Evolutionary conservation across 75 land plant species (phyloP).

Genomic region (Chamaecyparis obtusa): DNA sequence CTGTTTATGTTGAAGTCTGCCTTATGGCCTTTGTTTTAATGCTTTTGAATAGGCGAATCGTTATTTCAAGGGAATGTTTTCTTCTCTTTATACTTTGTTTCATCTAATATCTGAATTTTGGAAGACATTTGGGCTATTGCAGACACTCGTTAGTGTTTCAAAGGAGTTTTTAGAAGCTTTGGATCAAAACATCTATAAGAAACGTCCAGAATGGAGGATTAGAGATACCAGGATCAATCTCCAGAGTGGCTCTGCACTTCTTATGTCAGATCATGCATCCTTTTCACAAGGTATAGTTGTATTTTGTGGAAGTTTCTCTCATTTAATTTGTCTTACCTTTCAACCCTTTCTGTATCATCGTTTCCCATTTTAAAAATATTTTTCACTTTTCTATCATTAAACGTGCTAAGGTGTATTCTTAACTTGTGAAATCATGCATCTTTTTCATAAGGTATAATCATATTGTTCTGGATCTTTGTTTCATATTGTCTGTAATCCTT

Average conservation of each 20-base stretch:
- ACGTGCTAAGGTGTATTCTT: not conserved
- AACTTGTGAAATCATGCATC: constrained; percentile 65
- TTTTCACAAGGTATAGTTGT: constrained; percentile 40
- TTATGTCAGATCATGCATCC: constrained; percentile 79
- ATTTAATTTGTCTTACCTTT: not conserved
- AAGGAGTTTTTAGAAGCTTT: constrained; percentile 65
- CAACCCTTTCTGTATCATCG: not conserved
- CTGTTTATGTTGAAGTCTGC: not conserved
- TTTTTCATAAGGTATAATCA: constrained; percentile 34
- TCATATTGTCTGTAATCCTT: not conserved
- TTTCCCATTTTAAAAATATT: not conserved
- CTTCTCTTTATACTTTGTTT: constrained; percentile 2
- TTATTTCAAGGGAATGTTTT: not conserved
- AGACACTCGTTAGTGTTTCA: constrained; percentile 61
- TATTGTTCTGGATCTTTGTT: not conserved
- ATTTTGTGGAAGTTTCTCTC: not conserved
- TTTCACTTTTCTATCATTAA: not conserved
- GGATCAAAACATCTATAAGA: constrained; percentile 32
- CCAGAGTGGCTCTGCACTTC: constrained; percentile 48
- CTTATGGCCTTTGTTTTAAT: not conserved
- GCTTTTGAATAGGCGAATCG: not conserved
- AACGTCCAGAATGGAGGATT: constrained; percentile 74
- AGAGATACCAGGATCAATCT: constrained; percentile 50
- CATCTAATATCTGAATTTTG: not conserved
- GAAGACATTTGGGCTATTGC: not conserved